Percentiles rank a stretch among this genome's conserved stretches.
These are phyloP conservation scores for Laguncularia racemosa DNA, from an alignment of 345 rosid species.

Conservation along the genomic window DNA sequence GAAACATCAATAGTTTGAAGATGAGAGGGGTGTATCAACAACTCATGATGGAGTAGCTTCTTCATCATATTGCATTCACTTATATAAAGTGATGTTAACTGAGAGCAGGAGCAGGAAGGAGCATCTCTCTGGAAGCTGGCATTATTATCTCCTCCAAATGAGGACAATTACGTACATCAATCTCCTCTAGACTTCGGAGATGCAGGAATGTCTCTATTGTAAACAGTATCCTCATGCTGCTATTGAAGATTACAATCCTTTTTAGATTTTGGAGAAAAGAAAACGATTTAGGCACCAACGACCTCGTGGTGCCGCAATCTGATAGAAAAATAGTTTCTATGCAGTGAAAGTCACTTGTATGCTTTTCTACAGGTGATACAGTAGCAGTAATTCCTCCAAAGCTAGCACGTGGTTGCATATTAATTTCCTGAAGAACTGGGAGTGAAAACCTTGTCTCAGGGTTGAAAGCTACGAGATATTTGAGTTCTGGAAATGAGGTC, in stretches of 20 bases:
- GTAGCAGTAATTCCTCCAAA: not conserved
- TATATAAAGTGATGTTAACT: not conserved
- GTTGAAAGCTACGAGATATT: not conserved
- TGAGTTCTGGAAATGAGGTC: not conserved
- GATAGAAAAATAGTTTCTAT: not conserved
- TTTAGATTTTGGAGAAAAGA: constrained; percentile 8
- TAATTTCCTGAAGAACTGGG: not conserved
- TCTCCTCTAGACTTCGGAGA: constrained; percentile 8
- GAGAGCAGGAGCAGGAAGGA: not conserved
- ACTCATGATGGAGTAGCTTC: constrained; percentile 3
- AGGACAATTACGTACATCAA: not conserved
- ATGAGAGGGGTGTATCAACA: not conserved
- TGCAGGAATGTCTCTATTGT: not conserved
- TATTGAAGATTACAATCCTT: too few relatives aligned
- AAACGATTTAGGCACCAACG: constrained; percentile 3
- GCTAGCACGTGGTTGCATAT: not conserved
- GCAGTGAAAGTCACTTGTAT: not conserved
- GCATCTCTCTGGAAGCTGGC: not conserved
- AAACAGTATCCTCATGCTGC: too few relatives aligned
- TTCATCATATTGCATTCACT: not conserved
- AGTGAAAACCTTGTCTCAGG: not conserved
- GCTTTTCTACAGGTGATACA: not conserved
- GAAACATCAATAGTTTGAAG: not conserved
- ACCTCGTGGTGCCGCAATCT: constrained; percentile 6
- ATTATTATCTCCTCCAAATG: constrained; percentile 18